These are phyloP conservation scores for Crinitomyces ghanaensis DNA, from an alignment of 805 yeast genomes.

Conservation along the genomic window DNA sequence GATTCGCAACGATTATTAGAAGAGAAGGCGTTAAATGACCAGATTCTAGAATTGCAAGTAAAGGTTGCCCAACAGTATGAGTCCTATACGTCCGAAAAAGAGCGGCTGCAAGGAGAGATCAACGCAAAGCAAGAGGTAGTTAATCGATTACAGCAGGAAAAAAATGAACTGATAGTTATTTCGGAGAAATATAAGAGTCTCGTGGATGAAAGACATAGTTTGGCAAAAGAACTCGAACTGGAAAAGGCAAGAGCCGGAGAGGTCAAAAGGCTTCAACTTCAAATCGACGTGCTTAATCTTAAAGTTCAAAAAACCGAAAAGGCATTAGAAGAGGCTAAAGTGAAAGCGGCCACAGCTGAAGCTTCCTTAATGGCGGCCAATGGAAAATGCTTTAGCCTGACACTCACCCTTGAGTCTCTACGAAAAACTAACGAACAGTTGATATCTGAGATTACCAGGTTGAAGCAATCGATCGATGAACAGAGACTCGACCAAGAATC, in stretches of 20 bases:
- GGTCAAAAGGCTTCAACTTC: constrained; percentile 10
- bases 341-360: too few relatives aligned
- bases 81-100: constrained; percentile 7
- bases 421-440: constrained; percentile 7
- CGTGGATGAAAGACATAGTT: constrained; percentile 8
- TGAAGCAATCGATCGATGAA: constrained; percentile 14
- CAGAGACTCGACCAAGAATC: constrained; percentile 13
- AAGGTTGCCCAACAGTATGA: constrained; percentile 12
- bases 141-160: constrained; percentile 10
- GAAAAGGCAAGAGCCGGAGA: constrained; percentile 13
- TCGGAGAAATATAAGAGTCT: constrained; percentile 8
- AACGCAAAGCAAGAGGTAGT: constrained; percentile 14
- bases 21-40: constrained; percentile 17
- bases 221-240: constrained; percentile 13
- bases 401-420: constrained; percentile 4
- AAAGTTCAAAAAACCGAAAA: constrained; percentile 14
- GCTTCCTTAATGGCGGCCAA: constrained; percentile 7
- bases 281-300: constrained; percentile 10
- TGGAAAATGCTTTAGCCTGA: constrained; percentile 5
- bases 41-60: constrained; percentile 10
- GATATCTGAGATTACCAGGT: constrained; percentile 11
- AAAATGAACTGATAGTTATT: constrained; percentile 5
- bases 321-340: constrained; percentile 12
- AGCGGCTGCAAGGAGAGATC: constrained; percentile 12
- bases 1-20: constrained; percentile 34